Conservation (phyloP, 306 rosid species). For the Corylus heterophylla region DNA sequence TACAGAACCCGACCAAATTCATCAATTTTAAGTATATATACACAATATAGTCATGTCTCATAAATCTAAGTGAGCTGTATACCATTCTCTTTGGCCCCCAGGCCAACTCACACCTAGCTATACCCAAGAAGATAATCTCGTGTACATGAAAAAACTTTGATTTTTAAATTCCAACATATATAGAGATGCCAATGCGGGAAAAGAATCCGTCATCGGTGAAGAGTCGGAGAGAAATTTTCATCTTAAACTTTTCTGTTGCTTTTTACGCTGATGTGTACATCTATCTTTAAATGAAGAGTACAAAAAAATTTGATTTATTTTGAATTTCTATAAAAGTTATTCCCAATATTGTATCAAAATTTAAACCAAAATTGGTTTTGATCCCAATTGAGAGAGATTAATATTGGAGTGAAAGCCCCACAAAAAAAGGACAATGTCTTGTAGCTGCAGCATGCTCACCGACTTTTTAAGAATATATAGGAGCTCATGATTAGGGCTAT, state of each 20-base stretch:
- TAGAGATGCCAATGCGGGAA: no score
- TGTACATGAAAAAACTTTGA: no score
- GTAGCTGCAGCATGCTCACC: background rate
- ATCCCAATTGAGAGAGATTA: conserved; percentile 5
- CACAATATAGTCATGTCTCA: background rate
- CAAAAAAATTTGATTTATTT: no score
- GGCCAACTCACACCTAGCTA: background rate
- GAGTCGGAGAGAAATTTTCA: no score
- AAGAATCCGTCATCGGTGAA: no score
- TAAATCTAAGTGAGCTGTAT: conserved; percentile 2
- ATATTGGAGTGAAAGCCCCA: background rate
- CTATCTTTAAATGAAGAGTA: no score
- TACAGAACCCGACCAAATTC: background rate
- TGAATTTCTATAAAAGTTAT: no score
- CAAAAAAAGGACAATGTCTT: background rate
- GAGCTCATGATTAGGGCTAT: conserved; percentile 36
- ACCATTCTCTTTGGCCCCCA: background rate
- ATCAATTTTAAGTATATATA: background rate
- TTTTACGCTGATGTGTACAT: no score
- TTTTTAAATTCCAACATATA: no score
- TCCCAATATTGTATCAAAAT: background rate
- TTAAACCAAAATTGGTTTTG: background rate
- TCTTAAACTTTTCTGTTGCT: no score
- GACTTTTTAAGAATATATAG: background rate
- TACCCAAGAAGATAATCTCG: background rate